Base-by-base conservation (phyloP, 164 flowering plant genomes). In the Warburgia ugandensis region DNA sequence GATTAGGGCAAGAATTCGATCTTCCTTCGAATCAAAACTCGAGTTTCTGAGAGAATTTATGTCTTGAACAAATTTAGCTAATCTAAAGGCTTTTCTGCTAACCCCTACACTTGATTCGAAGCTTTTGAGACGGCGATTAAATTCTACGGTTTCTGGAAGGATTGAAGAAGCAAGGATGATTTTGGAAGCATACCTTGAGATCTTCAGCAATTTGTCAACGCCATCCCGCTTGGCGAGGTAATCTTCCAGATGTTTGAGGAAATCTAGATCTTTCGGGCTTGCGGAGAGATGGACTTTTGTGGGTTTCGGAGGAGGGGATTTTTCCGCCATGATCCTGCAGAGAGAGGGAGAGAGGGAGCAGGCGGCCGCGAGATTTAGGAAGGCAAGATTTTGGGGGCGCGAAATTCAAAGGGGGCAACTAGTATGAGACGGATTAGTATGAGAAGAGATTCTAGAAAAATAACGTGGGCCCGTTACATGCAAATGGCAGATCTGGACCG, bases 51-150 rank as follows among this genome's bases (percentile, higher is more conserved):
- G 57, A 8, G 94, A 78, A 69, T 88, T 92, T 38, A 92, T 14
- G 69, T 85, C 88, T 51, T 88, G 96, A 23, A 92, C 65, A 76
- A 92, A 92, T 54, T 92, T 92, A 20, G 96, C 98, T 50, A 88
- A 72, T 5, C 96, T 67, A 58, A 92, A 88, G 48, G 98, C 98
- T 55, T 88, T 92, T 27, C 98, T 86, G 56, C 86, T 81, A 19
- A 88, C 47, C 9, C 95, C 95, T 29, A 89, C 88, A 67, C 84
- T 79, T 21, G 95, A 83, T 59, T 89, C 95, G 79, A 89, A 84
- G 69, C 68, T 63, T 55, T 72, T 74, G 65, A 84, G 80, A 1
- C 80, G 79, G 21, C 33, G 63, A 30, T 54, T 45, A 6, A 77
- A 54, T 22, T 70, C 20, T 3, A 25, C 67, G 64, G 61, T 13